These are phyloP conservation scores for Exophiala sideris DNA, from an alignment of 2,329 filamentous ascomycete genomes.

Conservation along the genomic window DNA sequence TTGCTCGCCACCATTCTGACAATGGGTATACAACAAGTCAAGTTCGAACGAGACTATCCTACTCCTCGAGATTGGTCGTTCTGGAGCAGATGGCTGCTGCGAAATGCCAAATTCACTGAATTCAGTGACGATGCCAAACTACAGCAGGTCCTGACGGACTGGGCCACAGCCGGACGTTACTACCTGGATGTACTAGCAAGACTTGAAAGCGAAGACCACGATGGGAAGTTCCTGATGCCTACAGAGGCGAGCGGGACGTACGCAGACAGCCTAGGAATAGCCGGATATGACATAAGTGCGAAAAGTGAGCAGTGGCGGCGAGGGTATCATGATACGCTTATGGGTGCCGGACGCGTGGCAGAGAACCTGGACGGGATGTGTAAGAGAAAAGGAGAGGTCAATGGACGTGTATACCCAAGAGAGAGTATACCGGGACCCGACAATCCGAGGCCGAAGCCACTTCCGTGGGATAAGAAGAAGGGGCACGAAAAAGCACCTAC, in stretches of 20 bases:
- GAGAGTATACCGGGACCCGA: constrained; percentile 76
- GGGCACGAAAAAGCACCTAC: constrained; percentile 52
- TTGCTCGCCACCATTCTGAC: constrained; percentile 59
- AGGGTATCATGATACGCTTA: constrained; percentile 79
- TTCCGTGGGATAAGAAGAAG: constrained; percentile 58
- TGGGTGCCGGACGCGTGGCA: constrained; percentile 70
- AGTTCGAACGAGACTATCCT: constrained; percentile 70
- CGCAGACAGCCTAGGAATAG: constrained; percentile 47
- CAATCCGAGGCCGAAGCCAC: constrained; percentile 73
- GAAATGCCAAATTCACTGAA: constrained; percentile 61
- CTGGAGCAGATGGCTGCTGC: constrained; percentile 64
- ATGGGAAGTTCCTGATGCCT: constrained; percentile 64
- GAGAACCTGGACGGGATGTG: constrained; percentile 79
- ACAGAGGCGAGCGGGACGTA: constrained; percentile 53
- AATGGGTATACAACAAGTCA: constrained; percentile 68
- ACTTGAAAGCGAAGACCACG: constrained; percentile 65
- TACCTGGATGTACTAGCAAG: constrained; percentile 60
- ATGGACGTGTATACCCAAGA: constrained; percentile 56
- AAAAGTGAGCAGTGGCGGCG: constrained; percentile 82
- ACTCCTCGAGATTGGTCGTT: constrained; percentile 80
- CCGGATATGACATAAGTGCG: constrained; percentile 58
- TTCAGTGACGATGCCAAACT: constrained; percentile 50
- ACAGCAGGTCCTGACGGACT: constrained; percentile 58
- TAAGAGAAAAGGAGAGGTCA: constrained; percentile 55
- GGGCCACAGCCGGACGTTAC: constrained; percentile 63